Evolutionary conservation across 2,329 filamentous ascomycete genomes (phyloP).

Genomic region (Pseudonectria foliicola): DNA sequence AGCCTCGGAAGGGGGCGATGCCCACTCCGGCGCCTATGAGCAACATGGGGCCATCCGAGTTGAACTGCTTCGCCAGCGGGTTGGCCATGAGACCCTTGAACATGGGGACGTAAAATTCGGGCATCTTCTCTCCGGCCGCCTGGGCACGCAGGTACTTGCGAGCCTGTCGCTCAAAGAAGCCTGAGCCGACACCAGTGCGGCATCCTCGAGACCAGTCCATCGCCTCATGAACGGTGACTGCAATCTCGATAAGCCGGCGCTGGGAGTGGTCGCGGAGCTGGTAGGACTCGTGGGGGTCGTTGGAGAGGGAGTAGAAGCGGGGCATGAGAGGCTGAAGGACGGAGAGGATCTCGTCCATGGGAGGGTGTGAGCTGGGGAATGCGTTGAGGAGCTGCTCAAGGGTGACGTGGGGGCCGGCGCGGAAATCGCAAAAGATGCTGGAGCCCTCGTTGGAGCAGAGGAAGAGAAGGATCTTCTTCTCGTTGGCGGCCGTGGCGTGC

Average conservation of each 20-base stretch:
- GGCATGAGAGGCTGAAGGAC: constrained; percentile 87
- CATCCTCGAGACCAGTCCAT: constrained; percentile 65
- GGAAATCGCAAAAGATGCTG: constrained; percentile 86
- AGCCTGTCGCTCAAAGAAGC: constrained; percentile 86
- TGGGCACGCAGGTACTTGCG: constrained; percentile 63
- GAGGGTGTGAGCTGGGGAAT: constrained; percentile 86
- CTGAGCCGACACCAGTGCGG: constrained; percentile 82
- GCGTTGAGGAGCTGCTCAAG: constrained; percentile 80
- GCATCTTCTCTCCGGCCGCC: constrained; percentile 46
- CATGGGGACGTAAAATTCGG: constrained; percentile 79
- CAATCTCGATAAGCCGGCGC: constrained; percentile 84
- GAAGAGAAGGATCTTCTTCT: constrained; percentile 83
- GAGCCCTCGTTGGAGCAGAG: constrained; percentile 87
- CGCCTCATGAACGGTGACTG: constrained; percentile 90
- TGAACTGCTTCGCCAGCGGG: constrained; percentile 84
- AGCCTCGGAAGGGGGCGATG: constrained; percentile 94
- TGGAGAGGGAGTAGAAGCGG: constrained; percentile 95
- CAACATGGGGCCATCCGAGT: constrained; percentile 92
- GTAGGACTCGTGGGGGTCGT: constrained; percentile 78
- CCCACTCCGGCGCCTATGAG: constrained; percentile 94
- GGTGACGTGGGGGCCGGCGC: constrained; percentile 80
- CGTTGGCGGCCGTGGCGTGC: constrained; percentile 68
- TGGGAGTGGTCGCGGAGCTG: constrained; percentile 60
- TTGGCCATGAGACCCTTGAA: constrained; percentile 98
- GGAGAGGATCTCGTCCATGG: constrained; percentile 73